Evolutionary conservation across 495 filamentous ascomycete species (phyloP), one percentile per base, ranked within the genome.

Genomic region (Clavariopsis aquatica): DNA sequence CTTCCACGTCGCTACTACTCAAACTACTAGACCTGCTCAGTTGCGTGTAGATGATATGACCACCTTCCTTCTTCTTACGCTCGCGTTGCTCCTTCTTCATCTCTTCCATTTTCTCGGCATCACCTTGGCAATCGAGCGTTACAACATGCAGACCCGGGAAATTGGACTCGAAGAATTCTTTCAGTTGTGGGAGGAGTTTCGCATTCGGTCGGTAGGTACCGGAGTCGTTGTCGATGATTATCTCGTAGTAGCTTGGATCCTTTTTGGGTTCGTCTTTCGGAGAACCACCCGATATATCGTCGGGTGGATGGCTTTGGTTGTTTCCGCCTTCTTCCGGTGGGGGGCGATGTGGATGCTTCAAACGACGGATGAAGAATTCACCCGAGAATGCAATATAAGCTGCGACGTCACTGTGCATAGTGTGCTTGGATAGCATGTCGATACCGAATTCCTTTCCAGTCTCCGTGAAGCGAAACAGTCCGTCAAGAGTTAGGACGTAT

Each of bases 361-460:
- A 74, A 15, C 87, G 85, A 4, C 92, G 84, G 60, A 98, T 81
- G 73, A 96, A 95, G 74, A 98, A 98, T 74, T 98, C 93, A 17
- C 93, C 93, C 3, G 88, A 88, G 73, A 87, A 96, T 1, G 92
- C 92, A 61, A 98, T 89, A 73, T 96, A 95, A 20, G 88, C 88
- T 17, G 86, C 87, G 3, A 95, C 92, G 75, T 96, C 87, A 71
- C 89, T 92, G 71, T 98, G 93, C 88, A 98, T 92, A 29, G 89
- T 95, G 73, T 98, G 93, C 73, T 98, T 98, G 69, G 85, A 89
- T 59, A 98, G 76, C 61, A 98, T 74, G 71, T 97, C 93, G 59
- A 98, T 90, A 28, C 92, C 90, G 59, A 97, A 96, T 72, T 96
- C 92, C 62, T 93, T 91, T 8, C 93, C 93, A 0, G 93, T 98